Evolutionary conservation across 1,284 basidiomycete species (phyloP).

Genomic region (Rhizoctonia solani): DNA sequence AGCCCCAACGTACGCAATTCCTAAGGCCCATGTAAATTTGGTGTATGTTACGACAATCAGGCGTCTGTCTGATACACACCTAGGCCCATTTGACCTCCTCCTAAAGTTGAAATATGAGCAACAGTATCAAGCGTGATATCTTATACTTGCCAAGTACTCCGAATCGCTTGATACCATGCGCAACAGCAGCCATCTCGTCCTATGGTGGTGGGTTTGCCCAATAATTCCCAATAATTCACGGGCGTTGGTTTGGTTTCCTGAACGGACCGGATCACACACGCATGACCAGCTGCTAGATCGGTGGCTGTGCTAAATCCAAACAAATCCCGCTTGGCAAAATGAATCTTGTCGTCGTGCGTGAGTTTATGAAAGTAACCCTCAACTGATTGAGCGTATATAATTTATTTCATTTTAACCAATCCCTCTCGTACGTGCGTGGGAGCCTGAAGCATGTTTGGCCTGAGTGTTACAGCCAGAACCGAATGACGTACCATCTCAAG

Average conservation of each 20-base stretch:
- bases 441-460: too few relatives aligned
- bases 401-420: too few relatives aligned
- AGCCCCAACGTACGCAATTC: constrained; percentile 85
- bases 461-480: too few relatives aligned
- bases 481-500: too few relatives aligned
- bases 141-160: constrained; percentile 59
- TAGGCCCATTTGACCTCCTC: constrained; percentile 81
- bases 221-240: background rate
- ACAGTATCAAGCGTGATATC: background rate
- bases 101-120: constrained; percentile 28
- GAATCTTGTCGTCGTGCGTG: too few relatives aligned
- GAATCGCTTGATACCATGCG: constrained; percentile 68
- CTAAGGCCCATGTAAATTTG: constrained; percentile 43
- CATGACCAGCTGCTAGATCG: background rate
- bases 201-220: constrained; percentile 20
- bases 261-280: constrained; percentile 29
- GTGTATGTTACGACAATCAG: constrained; percentile 52
- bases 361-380: too few relatives aligned
- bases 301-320: constrained; percentile 12
- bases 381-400: too few relatives aligned
- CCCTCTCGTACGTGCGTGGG: too few relatives aligned
- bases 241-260: background rate
- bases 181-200: constrained; percentile 52
- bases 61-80: constrained; percentile 42
- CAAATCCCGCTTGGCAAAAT: constrained; percentile 30